Evolutionary conservation across 225 moss, liverwort and hornwort genomes (phyloP), one percentile per base, ranked within the genome.

Genomic region (Pseudisothecium myosuroides): DNA sequence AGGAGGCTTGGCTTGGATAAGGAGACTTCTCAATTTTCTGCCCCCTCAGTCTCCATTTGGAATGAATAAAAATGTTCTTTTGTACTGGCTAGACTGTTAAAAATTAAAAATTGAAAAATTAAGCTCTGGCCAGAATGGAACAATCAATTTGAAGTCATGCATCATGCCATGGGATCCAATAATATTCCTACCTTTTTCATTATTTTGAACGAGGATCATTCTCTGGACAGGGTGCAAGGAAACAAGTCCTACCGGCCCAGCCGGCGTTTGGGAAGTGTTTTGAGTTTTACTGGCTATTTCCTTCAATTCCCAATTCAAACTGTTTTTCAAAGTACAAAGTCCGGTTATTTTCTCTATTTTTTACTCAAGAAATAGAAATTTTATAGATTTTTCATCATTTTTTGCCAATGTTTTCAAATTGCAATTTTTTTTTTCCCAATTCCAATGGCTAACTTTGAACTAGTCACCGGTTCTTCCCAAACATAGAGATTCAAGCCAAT

Each of bases 391-490:
- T 31, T 63, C 15, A 31, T 15, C 29, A 31, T 45, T 45, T 45
- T 45, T 45, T 45, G 45, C 45, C 6, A 8, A 45, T 45, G 45
- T 45, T 45, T 45, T 45, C 45, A 45, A 45, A 45, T 45, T 45
- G 45, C 45, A 45, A 45, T 8, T 45, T 6, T 6, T 7, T 16
- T 64, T 64, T 16, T 63, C 5, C 8, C 31, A 31, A 63, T 63
- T 63, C 32, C 9, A 64, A 0, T 64, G 9, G 5, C 32, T 64
- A 64, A 32, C 32, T 64, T 34, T 64, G 32, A 64, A 34, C 10
- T 34, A 64, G 10, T 2, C 7, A 1, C 2, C 2, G 0, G 3
- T 64, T 64, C 34, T 34, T 64, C 9, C 1, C 3, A 0, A 64
- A 64, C 18, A 64, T 17, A 34, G 17, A 17, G 34, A 34, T 64